Conservation (phyloP, 2,329 filamentous ascomycete genomes). For the Juglanconis oblonga region DNA sequence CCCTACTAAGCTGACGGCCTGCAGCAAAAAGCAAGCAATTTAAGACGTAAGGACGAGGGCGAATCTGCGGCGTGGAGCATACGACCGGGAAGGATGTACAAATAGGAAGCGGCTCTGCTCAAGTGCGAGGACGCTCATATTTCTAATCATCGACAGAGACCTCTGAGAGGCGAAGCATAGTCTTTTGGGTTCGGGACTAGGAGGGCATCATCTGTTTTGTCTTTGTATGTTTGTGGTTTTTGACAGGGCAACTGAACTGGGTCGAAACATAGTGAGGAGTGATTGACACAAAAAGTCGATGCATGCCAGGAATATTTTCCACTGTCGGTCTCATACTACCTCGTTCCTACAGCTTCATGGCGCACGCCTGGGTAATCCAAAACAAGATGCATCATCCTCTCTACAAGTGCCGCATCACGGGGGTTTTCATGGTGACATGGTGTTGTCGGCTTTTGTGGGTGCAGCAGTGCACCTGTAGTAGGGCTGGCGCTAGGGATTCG, state of each 20-base stretch:
- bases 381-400: constrained; percentile 14
- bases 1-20: neutral
- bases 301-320: constrained; percentile 9
- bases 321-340: constrained; percentile 4
- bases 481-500: neutral
- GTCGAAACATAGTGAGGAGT: constrained; percentile 13
- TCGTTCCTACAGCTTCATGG: constrained; percentile 14
- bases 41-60: neutral
- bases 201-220: constrained; percentile 27
- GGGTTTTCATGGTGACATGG: neutral
- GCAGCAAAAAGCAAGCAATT: constrained; percentile 1
- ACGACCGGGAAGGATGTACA: neutral
- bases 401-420: neutral
- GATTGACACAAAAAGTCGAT: constrained; percentile 14
- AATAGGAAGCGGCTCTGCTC: constrained; percentile 4
- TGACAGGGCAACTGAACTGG: constrained; percentile 2
- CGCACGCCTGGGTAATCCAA: constrained; percentile 19
- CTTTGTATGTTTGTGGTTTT: constrained; percentile 30
- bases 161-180: constrained; percentile 25
- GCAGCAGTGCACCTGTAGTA: neutral
- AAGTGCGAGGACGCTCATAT: constrained; percentile 3
- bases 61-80: neutral
- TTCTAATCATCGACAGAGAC: constrained; percentile 20
- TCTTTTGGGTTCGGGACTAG: constrained; percentile 21
- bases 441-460: too few species aligned